Conservation (phyloP, 306 rosid species). For the Astragalus glycyphyllos region DNA sequence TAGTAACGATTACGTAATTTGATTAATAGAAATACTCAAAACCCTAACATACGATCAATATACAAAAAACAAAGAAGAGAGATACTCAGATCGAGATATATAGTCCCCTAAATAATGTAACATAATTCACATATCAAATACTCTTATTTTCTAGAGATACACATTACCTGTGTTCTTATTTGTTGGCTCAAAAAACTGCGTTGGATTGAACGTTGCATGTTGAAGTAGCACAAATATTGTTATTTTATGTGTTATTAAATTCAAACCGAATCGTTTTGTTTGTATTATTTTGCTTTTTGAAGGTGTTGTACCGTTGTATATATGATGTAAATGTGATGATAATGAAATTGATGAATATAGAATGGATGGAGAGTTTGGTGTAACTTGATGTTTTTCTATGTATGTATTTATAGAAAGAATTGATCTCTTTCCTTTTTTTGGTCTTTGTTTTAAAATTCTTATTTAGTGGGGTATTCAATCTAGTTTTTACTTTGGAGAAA, state of each 20-base stretch:
- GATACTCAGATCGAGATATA: too few relatives aligned
- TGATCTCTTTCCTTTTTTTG: background rate
- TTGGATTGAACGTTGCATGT: constrained; percentile 45
- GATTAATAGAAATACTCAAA: too few relatives aligned
- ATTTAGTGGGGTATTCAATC: constrained; percentile 45
- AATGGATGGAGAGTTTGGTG: background rate
- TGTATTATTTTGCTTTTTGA: background rate
- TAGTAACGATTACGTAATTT: too few relatives aligned
- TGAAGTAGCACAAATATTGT: background rate
- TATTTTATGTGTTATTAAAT: too few relatives aligned
- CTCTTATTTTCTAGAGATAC: too few relatives aligned
- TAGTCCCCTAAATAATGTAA: too few relatives aligned
- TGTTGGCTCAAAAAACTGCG: constrained; percentile 40
- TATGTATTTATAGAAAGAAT: background rate
- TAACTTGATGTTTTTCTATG: background rate
- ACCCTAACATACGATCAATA: too few relatives aligned
- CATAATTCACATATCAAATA: too few relatives aligned
- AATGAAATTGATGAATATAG: constrained; percentile 3
- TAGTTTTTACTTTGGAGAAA: constrained; percentile 29
- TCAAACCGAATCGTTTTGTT: too few relatives aligned
- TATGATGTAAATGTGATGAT: constrained; percentile 2
- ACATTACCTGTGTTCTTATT: constrained; percentile 13
- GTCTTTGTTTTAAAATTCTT: constrained; percentile 9
- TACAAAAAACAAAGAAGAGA: too few relatives aligned
- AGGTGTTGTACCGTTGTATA: background rate